Base-by-base conservation (phyloP, 306 rosid species). In the Vigna nakashimae region DNA sequence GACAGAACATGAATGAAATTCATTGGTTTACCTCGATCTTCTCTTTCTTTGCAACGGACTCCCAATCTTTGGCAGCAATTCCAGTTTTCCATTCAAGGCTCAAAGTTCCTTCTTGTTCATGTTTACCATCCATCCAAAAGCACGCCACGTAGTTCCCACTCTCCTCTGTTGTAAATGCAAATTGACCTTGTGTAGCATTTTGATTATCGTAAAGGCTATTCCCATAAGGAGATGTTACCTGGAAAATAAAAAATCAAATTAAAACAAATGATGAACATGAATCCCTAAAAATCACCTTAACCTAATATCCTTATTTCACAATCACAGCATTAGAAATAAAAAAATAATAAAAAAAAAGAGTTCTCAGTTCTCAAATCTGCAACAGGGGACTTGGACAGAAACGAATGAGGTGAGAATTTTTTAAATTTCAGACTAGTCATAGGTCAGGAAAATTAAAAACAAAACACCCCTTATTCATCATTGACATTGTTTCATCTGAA, bases 141-240 rank as follows among this genome's bases (percentile, higher is more conserved):
- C 90, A 87, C 0, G 88, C 90, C 72, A 78, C 65, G 20, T 87
- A 87, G 75, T 7, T 81, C 50, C 90, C 90, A 71, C 64, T 71
- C 77, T 87, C 90, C 2, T 78, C n/a, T 4, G 90, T 75, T 36
- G 90, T 84, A 78, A 87, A 87, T 52, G 88, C 90, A 70, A 84
- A 87, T 65, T 84, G 87, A 42, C 90, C 90, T 16, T 87, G 86
- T n/a, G 88, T 84, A 2, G 30, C 87, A 67, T 87, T 87, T 75
- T 87, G 84, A 17, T 74, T 71, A 24, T 84, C 78, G 78, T 87
- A 77, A 66, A 87, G 86, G 72, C 46, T 75, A 52, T 81, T 87
- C 46, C 90, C 90, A 60, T 65, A 81, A 45, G 90, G 90, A 51
- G 88, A 81, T 26, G 90, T 87, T 56, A 87, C 90, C 90, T 87